phyloP scores from a whole-genome alignment of 2,329 filamentous ascomycete genomes.

The Diaporthe humulicola region DNA sequence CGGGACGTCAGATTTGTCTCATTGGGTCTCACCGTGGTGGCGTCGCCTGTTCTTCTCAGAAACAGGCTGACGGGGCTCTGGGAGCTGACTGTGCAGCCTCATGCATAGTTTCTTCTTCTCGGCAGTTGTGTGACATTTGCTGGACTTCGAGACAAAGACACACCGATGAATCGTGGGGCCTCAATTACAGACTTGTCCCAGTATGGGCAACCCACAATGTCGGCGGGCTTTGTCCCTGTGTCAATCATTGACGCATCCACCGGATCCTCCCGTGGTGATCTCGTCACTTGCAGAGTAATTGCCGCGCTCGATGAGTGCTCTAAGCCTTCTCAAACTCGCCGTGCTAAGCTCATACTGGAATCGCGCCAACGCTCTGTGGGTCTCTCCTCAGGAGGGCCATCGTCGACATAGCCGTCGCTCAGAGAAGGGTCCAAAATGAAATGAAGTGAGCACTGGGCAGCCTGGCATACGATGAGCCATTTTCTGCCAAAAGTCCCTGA shows the following conservation, averaged over 20 bases:
- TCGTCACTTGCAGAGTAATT: neutral
- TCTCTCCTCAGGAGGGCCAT: neutral
- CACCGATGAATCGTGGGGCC: neutral
- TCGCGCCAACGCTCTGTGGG: neutral
- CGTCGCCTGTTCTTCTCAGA: neutral
- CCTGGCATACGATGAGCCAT: neutral
- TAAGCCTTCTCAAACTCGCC: neutral
- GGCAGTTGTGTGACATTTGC: neutral
- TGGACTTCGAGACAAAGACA: neutral
- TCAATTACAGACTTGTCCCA: conserved; percentile 14
- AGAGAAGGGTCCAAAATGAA: neutral
- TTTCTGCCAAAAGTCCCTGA: neutral
- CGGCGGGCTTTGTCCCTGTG: conserved; percentile 5
- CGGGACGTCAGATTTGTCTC: conserved; percentile 18
- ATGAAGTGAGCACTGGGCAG: neutral
- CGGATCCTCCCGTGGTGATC: conserved; percentile 20
- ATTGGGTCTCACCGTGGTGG: neutral
- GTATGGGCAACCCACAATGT: conserved; percentile 5
- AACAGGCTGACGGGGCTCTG: neutral
- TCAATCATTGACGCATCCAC: conserved; percentile 17
- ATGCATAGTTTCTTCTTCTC: neutral
- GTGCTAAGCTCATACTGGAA: neutral
- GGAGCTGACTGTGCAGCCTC: neutral
- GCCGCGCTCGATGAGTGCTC: neutral
- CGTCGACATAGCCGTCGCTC: neutral